Percentiles rank a stretch among this genome's conserved stretches.
Conservation (phyloP, 345 rosid species). For the Salix dunnii region DNA sequence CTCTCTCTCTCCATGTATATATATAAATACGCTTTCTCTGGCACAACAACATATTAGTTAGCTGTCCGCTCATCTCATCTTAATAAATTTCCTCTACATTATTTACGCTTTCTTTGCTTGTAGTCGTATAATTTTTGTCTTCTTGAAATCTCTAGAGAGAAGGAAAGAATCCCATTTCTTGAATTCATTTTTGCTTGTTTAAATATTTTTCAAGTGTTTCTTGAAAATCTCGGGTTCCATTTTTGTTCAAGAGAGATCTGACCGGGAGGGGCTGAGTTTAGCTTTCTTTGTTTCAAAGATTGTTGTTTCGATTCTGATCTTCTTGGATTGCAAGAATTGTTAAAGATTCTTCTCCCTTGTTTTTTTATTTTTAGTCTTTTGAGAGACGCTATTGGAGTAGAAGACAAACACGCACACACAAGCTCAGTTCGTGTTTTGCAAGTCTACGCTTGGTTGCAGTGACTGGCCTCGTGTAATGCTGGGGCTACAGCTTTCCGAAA, state of each 20-base stretch:
- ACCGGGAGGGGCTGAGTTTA: constrained; percentile 1
- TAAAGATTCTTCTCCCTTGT: constrained; percentile 2
- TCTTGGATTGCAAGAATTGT: constrained; percentile 15
- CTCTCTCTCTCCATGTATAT: background rate
- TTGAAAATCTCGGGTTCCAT: background rate
- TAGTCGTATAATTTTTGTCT: background rate
- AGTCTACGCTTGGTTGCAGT: constrained; percentile 10
- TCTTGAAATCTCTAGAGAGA: constrained; percentile 39
- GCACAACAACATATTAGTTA: constrained; percentile 40
- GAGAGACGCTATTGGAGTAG: constrained; percentile 17
- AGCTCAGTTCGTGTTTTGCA: background rate
- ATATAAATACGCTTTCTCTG: constrained; percentile 16
- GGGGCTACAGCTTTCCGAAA: constrained; percentile 20
- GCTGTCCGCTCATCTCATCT: constrained; percentile 70
- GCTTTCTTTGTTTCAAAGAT: constrained; percentile 9
- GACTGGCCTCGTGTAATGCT: constrained; percentile 41
- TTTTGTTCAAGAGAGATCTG: background rate
- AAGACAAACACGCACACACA: background rate
- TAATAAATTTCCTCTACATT: background rate
- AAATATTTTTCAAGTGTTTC: background rate
- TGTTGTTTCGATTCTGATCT: background rate
- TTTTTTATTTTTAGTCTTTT: constrained; percentile 3
- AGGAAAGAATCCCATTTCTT: constrained; percentile 16
- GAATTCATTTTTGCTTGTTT: constrained; percentile 13
- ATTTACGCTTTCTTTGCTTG: background rate